phyloP scores from a whole-genome alignment of 768 basidiomycete species.

The Russula sp. region DNA sequence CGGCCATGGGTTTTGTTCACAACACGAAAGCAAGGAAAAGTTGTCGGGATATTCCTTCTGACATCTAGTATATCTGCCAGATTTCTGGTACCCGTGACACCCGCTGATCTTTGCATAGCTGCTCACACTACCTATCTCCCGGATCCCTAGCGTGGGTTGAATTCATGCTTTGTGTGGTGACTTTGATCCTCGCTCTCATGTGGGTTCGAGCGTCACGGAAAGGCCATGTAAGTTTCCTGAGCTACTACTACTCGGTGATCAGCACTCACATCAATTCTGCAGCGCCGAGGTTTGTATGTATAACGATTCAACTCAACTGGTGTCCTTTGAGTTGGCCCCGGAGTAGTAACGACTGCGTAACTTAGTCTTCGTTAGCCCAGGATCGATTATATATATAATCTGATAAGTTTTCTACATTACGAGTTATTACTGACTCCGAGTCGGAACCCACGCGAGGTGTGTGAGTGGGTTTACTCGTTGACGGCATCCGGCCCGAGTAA shows the following conservation, averaged over 20 bases:
- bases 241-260: background rate
- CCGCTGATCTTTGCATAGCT: slow-evolving; percentile 35
- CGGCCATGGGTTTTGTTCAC: slow-evolving; percentile 62
- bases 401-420: background rate
- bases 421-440: background rate
- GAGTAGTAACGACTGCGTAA: no score
- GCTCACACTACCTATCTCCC: slow-evolving; percentile 66
- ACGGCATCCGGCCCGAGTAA: background rate
- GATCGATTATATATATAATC: no score
- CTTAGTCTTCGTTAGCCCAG: background rate
- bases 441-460: no score
- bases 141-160: slow-evolving; percentile 75
- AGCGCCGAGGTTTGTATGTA: slow-evolving; percentile 8
- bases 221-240: slow-evolving; percentile 5
- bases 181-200: slow-evolving; percentile 49
- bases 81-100: background rate
- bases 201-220: slow-evolving; percentile 36
- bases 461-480: no score
- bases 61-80: background rate
- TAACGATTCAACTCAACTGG: background rate
- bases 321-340: background rate
- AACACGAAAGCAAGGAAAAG: slow-evolving; percentile 20
- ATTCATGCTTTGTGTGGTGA: slow-evolving; percentile 53
- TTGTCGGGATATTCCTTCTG: background rate
- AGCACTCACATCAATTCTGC: background rate